Percentiles rank a stretch among this genome's conserved stretches.
phyloP scores from a whole-genome alignment of 2,329 filamentous ascomycete genomes.

The Botrytis porri region DNA sequence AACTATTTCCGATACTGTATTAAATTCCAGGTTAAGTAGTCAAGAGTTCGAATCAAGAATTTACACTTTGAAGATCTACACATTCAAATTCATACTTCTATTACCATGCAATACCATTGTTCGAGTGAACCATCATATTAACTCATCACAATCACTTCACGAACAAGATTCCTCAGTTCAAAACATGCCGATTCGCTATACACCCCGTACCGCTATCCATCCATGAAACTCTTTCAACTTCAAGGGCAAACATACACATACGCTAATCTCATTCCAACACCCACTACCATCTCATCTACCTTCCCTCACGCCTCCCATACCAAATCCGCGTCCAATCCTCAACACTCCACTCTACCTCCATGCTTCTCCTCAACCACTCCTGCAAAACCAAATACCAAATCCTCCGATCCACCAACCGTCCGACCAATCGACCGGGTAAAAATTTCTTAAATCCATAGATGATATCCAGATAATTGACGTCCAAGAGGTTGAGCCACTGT shows the following conservation, averaged over 20 bases:
- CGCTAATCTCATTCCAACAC: background rate
- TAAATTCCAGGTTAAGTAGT: too few relatives aligned
- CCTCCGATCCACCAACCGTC: background rate
- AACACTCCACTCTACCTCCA: background rate
- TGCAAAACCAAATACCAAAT: background rate
- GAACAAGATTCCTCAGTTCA: background rate
- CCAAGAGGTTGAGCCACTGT: background rate
- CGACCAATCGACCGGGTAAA: fast-evolving
- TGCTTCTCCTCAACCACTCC: background rate
- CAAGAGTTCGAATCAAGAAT: too few relatives aligned
- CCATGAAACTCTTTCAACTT: too few relatives aligned
- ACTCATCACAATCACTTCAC: background rate
- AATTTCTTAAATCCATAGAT: fast-evolving
- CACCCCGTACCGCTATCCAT: background rate
- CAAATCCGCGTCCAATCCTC: background rate
- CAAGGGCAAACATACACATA: background rate
- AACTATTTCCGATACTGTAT: too few relatives aligned
- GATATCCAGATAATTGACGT: background rate
- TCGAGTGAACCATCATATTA: fast-evolving
- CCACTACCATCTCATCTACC: too few relatives aligned
- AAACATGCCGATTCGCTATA: background rate
- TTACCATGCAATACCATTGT: background rate
- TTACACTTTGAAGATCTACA: background rate
- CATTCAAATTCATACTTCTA: background rate
- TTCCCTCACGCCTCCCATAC: too few relatives aligned